Base-by-base conservation (phyloP, 1,284 basidiomycete species). In the Ceratobasidium sp. region DNA sequence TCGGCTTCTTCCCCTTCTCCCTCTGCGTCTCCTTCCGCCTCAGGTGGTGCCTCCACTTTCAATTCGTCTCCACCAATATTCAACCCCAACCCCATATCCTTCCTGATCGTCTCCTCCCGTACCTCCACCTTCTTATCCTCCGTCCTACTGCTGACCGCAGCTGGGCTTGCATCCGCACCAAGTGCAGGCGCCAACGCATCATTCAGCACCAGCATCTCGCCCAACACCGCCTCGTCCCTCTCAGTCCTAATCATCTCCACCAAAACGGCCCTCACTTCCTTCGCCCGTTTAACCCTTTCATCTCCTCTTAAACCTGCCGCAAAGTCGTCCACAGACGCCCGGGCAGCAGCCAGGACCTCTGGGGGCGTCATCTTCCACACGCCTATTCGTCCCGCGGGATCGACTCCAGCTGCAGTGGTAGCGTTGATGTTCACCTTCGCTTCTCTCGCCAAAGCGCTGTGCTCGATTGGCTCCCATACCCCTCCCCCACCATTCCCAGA, bases 401-500 rank as follows among this genome's bases (percentile, higher is more conserved):
- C 69, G 8, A 72, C 69, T 8, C 69, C 69, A 2, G 69, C 69
- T 41, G 44, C 69, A 14, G 69, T 31, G 2, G 69, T 72, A 4
- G 69, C 69, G 19, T 72, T 72, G 69, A 72, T 72, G 48, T 72
- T 72, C 15, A 72, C 69, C 15, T 72, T 41, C 22, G 69, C 69
- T 17, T 72, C 69, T 36, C 87, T 88, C 2, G 92, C 92, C 36
- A 94, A 83, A 80, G 92, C 89, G 81, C 92, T 93, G 75, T 93
- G 91, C 81, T 94, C 92, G 71, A 93, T 91, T 88, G 93, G 88
- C 0, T 87, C 88, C 92, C 92, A 94, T 8, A 93, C 86, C 1
- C 91, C 91, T 79, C 89, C 50, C 33, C 67, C 67, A 50, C 71
- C 50, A 33, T 44, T 36, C 33, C 60, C 50, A 36, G 63, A 22